A percentile compares a stretch with the other conserved stretches of the same genome.
Evolutionary conservation across 805 yeast species (phyloP).

Genomic region (Metschnikowia dekortorum): DNA sequence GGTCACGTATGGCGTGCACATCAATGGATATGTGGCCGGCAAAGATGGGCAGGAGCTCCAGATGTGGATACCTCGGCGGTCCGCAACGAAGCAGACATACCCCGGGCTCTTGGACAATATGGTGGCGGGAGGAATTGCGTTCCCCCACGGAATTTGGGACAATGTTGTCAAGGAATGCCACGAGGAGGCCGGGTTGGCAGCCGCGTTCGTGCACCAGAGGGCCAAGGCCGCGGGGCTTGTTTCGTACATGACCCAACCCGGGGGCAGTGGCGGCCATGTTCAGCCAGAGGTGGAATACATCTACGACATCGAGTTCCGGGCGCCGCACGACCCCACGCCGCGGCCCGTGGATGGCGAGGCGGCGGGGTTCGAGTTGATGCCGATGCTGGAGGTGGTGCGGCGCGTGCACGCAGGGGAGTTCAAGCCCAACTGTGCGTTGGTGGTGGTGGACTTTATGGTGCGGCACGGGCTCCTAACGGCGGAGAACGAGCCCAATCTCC

Average conservation of each 20-base stretch:
- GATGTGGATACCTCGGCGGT: conserved; percentile 83
- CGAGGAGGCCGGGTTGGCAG: conserved; percentile 84
- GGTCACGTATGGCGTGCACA: conserved; percentile 84
- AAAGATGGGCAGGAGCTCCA: conserved; percentile 40
- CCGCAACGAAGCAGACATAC: conserved; percentile 75
- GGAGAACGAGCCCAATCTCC: conserved; percentile 60
- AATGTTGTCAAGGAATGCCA: conserved; percentile 81
- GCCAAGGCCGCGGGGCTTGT: conserved; percentile 58
- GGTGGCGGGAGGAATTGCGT: conserved; percentile 91
- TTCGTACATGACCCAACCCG: conserved; percentile 51
- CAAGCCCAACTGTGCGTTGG: conserved; percentile 84
- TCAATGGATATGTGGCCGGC: conserved; percentile 69
- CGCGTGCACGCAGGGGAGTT: conserved; percentile 58
- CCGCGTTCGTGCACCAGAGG: conserved; percentile 44
- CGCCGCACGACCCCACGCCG: conserved; percentile 42
- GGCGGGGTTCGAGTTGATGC: conserved; percentile 62
- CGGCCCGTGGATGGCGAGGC: conserved; percentile 53
- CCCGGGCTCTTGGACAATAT: conserved; percentile 92
- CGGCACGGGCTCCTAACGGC: conserved; percentile 73
- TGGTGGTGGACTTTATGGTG: conserved; percentile 79
- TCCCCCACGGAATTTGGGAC: conserved; percentile 69
- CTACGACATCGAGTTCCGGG: conserved; percentile 62
- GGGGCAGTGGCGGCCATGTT: conserved; percentile 45
- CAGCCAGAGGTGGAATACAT: conserved; percentile 88
- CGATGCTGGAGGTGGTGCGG: conserved; percentile 49